phyloP scores from a whole-genome alignment of 176 grass and related monocot genomes.

The Hordeum vulgare region DNA sequence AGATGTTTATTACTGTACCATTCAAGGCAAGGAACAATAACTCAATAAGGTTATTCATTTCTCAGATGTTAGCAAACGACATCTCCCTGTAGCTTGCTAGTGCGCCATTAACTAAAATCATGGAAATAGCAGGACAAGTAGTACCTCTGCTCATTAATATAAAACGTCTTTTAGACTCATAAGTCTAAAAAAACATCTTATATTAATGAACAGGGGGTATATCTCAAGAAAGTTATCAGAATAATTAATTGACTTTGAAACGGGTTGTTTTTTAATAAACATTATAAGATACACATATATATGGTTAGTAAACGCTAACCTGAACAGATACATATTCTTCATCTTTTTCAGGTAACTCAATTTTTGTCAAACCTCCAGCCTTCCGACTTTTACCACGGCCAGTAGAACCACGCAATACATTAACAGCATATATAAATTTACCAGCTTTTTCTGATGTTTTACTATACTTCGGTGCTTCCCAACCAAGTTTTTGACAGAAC shows the following conservation, averaged over 20 bases:
- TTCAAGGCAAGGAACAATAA: background rate
- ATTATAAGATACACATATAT: background rate
- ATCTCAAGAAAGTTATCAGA: conserved; percentile 6
- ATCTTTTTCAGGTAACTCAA: conserved; percentile 58
- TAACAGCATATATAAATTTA: conserved; percentile 84
- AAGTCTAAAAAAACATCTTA: no score
- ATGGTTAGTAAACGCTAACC: conserved; percentile 35
- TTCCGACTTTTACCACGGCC: conserved; percentile 93
- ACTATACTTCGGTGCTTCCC: conserved; percentile 86
- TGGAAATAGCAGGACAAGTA: background rate
- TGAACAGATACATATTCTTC: conserved; percentile 76
- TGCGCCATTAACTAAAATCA: background rate
- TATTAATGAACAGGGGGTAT: background rate
- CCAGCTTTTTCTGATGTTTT: conserved; percentile 76
- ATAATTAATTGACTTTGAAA: background rate
- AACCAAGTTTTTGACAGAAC: conserved; percentile 88
- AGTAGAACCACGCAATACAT: conserved; percentile 66
- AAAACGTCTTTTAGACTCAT: no score
- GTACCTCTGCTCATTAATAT: no score
- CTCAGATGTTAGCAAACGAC: background rate
- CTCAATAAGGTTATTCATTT: background rate
- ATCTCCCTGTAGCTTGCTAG: background rate
- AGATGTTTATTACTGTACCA: conserved; percentile 9
- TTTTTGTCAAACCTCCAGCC: conserved; percentile 82
- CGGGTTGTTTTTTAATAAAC: background rate